Conservation (phyloP, 345 rosid species). For the Lenwebbia sp. region DNA sequence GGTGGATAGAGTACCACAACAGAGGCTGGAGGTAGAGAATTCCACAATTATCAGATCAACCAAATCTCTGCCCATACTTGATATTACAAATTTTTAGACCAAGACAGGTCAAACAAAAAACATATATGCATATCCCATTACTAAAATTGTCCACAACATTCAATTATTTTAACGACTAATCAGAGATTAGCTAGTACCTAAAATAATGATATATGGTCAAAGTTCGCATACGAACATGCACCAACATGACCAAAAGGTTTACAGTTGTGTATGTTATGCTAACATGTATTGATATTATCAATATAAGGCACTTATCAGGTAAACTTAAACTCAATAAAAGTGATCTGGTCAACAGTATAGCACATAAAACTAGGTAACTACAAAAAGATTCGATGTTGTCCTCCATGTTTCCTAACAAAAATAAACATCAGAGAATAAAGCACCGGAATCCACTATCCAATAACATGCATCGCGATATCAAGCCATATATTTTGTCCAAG, state of each 20-base stretch:
- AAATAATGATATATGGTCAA: not conserved
- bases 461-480: not conserved
- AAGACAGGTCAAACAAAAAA: not conserved
- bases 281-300: not conserved
- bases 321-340: not conserved
- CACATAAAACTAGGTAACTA: not conserved
- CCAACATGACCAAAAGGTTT: not conserved
- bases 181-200: not conserved
- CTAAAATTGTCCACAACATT: not conserved
- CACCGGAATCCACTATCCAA: not conserved
- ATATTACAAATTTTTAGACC: not conserved
- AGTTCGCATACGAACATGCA: not conserved
- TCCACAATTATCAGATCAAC: not conserved
- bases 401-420: not conserved
- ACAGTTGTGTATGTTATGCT: not conserved
- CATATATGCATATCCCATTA: not conserved
- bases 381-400: not conserved
- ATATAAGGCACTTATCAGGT: not conserved
- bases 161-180: not conserved
- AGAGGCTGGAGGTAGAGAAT: not conserved
- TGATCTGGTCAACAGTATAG: not conserved
- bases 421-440: not conserved
- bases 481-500: not conserved
- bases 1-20: not conserved
- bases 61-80: not conserved